Conservation (phyloP, 306 rosid genomes). For the Oxytropis ochrocephala region DNA sequence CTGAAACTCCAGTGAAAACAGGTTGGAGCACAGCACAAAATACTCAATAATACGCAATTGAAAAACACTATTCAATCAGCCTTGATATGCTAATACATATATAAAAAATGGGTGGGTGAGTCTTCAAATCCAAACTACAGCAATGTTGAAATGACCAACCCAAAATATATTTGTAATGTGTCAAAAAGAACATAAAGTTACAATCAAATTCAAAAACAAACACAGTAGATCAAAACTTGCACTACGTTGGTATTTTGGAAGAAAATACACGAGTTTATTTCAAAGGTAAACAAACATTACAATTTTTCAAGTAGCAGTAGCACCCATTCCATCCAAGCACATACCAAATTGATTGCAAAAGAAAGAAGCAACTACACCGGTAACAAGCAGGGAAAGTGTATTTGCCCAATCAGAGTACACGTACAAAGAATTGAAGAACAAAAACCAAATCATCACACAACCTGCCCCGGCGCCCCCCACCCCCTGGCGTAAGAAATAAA, state of each 20-base stretch:
- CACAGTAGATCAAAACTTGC: not conserved
- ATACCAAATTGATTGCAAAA: not conserved
- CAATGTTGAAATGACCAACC: not conserved
- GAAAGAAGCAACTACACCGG: not conserved
- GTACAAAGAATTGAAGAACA: not conserved
- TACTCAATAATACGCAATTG: not conserved
- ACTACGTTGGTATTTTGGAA: not conserved
- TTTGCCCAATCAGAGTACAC: not conserved
- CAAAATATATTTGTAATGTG: not conserved
- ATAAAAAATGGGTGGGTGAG: not conserved
- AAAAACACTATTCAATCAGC: not conserved
- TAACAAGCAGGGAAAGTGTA: not conserved
- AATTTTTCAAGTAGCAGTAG: not conserved
- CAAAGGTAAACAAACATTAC: not conserved
- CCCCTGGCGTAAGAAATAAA: too few species aligned
- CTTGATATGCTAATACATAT: not conserved
- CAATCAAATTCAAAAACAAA: slow-evolving; percentile 1
- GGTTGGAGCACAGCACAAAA: not conserved
- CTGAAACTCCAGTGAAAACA: not conserved
- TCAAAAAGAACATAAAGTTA: not conserved
- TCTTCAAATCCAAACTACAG: not conserved
- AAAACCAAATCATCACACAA: not conserved
- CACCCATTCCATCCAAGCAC: not conserved
- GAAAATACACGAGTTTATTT: not conserved
- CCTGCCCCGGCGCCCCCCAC: not conserved